Conservation (phyloP, 1,284 basidiomycete genomes). For the Rugiboletus extremiorientalis region DNA sequence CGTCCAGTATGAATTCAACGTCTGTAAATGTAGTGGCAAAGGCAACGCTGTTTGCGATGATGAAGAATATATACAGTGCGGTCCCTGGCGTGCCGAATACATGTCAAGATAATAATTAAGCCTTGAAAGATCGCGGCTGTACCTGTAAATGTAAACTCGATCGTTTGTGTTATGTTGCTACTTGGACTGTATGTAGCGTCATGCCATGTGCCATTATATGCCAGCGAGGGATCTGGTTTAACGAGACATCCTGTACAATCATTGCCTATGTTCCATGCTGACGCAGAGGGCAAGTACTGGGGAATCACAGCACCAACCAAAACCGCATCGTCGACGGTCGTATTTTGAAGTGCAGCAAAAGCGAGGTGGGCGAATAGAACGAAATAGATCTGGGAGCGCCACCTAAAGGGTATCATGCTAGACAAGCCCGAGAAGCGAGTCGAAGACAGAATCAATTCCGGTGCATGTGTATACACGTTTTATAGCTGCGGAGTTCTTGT, state of each 20-base stretch:
- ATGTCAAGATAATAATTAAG: not conserved
- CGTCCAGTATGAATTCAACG: not conserved
- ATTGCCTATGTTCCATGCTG: not conserved
- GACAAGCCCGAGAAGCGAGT: no score
- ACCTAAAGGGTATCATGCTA: no score
- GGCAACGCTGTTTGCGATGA: slow-evolving; percentile 6
- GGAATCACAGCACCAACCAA: not conserved
- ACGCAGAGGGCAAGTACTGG: slow-evolving; percentile 4
- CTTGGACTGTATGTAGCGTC: slow-evolving; percentile 6
- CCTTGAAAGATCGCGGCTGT: not conserved
- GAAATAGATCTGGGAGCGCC: no score
- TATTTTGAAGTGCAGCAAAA: slow-evolving; percentile 13
- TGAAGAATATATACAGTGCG: slow-evolving; percentile 24
- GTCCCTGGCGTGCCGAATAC: slow-evolving; percentile 13
- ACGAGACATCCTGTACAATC: not conserved
- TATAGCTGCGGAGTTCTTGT: no score
- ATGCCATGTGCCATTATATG: slow-evolving; percentile 21
- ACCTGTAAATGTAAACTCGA: slow-evolving; percentile 17
- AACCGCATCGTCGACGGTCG: slow-evolving; percentile 23
- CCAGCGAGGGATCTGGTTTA: slow-evolving; percentile 1
- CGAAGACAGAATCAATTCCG: no score
- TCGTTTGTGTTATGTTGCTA: slow-evolving; percentile 7
- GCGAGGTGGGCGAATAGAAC: no score
- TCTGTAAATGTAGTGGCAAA: slow-evolving; percentile 11
- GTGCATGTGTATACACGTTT: no score